These are phyloP conservation scores for Melanomma pulvis-pyrius DNA, from an alignment of 495 filamentous ascomycete species.

Conservation along the genomic window DNA sequence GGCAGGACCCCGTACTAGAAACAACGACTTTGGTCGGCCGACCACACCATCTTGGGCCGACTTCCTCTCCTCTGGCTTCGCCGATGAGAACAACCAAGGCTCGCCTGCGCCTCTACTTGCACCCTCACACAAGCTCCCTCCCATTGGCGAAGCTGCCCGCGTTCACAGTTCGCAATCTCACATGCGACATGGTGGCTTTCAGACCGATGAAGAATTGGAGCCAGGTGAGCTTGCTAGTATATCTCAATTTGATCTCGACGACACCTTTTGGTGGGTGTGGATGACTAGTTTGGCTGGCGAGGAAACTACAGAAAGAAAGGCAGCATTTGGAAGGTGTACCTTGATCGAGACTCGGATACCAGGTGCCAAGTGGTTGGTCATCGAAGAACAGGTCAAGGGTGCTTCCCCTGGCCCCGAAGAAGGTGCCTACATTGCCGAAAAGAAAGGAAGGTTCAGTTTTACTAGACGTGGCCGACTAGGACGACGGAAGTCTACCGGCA, in stretches of 20 bases:
- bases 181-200: slow-evolving; percentile 58
- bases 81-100: slow-evolving; percentile 64
- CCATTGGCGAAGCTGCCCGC: slow-evolving; percentile 65
- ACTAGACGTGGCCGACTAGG: slow-evolving; percentile 67
- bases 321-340: slow-evolving; percentile 91
- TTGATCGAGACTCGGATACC: slow-evolving; percentile 84
- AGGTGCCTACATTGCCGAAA: slow-evolving; percentile 87
- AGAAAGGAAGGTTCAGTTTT: slow-evolving; percentile 88
- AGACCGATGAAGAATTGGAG: slow-evolving; percentile 68
- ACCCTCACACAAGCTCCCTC: slow-evolving; percentile 90
- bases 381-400: slow-evolving; percentile 95
- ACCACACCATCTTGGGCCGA: slow-evolving; percentile 98
- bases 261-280: slow-evolving; percentile 99
- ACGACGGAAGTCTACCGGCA: slow-evolving; percentile 68
- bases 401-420: slow-evolving; percentile 83
- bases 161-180: slow-evolving; percentile 90
- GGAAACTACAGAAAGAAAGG: slow-evolving; percentile 80
- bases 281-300: slow-evolving; percentile 94
- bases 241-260: slow-evolving; percentile 80
- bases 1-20: slow-evolving; percentile 64
- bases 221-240: slow-evolving; percentile 95
- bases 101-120: slow-evolving; percentile 67
- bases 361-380: slow-evolving; percentile 83
- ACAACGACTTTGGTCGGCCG: slow-evolving; percentile 71
- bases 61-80: slow-evolving; percentile 91